Evolutionary conservation across 257 asterid species (phyloP), one percentile per base, ranked within the genome.

Genomic region (Verbena officinalis): DNA sequence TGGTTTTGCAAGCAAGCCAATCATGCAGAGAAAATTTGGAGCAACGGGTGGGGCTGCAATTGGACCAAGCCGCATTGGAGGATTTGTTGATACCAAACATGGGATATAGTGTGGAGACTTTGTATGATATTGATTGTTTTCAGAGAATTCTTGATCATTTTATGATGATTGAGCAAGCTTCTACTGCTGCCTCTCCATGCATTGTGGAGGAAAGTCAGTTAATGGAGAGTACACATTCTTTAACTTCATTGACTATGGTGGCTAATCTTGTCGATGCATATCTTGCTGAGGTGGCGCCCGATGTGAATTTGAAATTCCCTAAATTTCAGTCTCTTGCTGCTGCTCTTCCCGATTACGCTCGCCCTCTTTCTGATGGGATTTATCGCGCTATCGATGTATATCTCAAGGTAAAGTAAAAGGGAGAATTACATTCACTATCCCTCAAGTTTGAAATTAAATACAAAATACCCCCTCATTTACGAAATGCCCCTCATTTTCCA

Each of bases 71-170:
- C 10, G 34, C 83, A 0, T 9, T 94, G 38, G 96, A 88, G 15
- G 97, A 90, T 65, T 61, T 94, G 8, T 68, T 94, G 42, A 79
- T 94, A 17, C 97, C 97, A 1, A 90, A 86, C 50, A 44, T 82
- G 67, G 95, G 88, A 0, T 80, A 77, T 13, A 76, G 84, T 0
- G 89, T 69, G 1, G 99, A 94, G 38, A 84, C 95, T 0, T 24
- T 86, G 20, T 93, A 90, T 36, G 99, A 93, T 33, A 73, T 90
- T 0, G 96, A 93, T 39, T 90, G 97, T 55, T 86, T 90, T 34
- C 99, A 93, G 68, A 85, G 99, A 81, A 90, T 90, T 75, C 81
- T 93, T 7, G 97, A 93, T 11, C 95, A 90, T 73, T 93, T 93
- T 63, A 44, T 90, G 73, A 65, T 84, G 16, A 50, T 71, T 24